These are phyloP conservation scores for Hymenoscyphus fructigenus DNA, from an alignment of 2,329 filamentous ascomycete genomes.

Conservation along the genomic window DNA sequence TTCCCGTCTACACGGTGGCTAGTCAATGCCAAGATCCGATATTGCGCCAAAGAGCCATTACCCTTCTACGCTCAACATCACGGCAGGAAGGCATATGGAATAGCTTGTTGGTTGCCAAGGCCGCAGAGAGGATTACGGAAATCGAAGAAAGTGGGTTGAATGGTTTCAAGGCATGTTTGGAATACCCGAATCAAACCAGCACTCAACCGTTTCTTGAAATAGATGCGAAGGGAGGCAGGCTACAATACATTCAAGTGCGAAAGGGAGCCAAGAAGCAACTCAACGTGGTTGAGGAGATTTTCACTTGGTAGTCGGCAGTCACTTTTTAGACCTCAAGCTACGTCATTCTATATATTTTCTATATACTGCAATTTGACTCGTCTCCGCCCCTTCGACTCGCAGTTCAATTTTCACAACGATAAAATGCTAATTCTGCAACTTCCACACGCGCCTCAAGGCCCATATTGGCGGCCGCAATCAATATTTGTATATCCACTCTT, in stretches of 20 bases:
- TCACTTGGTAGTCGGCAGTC: constrained; percentile 14
- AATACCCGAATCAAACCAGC: neutral
- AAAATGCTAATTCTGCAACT: neutral
- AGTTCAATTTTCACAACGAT: too few species aligned
- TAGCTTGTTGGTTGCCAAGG: constrained; percentile 20
- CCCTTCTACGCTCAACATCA: constrained; percentile 56
- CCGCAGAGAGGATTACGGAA: constrained; percentile 23
- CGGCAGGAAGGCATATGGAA: constrained; percentile 69
- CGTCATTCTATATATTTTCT: neutral
- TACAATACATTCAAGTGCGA: constrained; percentile 13
- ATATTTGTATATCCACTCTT: neutral
- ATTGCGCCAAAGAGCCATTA: constrained; percentile 58
- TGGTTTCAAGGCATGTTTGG: neutral
- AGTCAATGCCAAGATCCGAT: constrained; percentile 59
- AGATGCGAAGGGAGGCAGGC: constrained; percentile 17
- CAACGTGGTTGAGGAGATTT: constrained; percentile 19
- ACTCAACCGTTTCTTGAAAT: constrained; percentile 18
- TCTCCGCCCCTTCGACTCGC: neutral
- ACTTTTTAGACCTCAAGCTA: neutral
- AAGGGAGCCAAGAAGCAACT: neutral
- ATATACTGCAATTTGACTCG: too few species aligned
- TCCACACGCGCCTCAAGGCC: neutral
- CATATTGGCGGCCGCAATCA: neutral
- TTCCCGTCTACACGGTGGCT: constrained; percentile 61
- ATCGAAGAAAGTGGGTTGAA: constrained; percentile 22